These are phyloP conservation scores for Mycena latifolia DNA, from an alignment of 768 basidiomycete genomes.

Conservation along the genomic window DNA sequence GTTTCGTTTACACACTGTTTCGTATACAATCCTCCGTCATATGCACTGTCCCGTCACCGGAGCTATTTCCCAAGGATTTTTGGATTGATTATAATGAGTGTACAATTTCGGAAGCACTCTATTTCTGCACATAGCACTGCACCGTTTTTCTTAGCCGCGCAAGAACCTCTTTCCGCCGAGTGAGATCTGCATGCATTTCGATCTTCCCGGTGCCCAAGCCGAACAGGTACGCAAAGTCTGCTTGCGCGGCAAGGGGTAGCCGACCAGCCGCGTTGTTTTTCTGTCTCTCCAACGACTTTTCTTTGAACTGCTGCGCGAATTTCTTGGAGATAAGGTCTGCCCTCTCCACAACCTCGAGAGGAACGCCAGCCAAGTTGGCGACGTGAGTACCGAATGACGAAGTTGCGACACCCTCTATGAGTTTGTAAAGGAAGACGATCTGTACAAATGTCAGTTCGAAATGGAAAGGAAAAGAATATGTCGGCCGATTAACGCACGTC, in stretches of 20 bases:
- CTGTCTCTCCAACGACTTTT: constrained; percentile 77
- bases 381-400: constrained; percentile 96
- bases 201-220: constrained; percentile 68
- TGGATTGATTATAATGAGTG: background rate
- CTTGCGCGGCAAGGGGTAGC: constrained; percentile 86
- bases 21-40: background rate
- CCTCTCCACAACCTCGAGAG: constrained; percentile 84
- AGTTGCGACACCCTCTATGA: constrained; percentile 87
- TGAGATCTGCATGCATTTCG: constrained; percentile 65
- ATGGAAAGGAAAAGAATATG: background rate
- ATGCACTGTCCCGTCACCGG: background rate
- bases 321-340: constrained; percentile 90
- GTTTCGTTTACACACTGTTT: no score
- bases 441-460: constrained; percentile 43
- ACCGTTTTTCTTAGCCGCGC: constrained; percentile 60
- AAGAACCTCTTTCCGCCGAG: constrained; percentile 66
- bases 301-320: constrained; percentile 90
- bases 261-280: constrained; percentile 62
- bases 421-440: constrained; percentile 96
- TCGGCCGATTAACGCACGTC: constrained; percentile 63
- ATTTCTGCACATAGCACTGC: constrained; percentile 32
- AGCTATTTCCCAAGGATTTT: no score
- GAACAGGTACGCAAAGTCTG: constrained; percentile 89
- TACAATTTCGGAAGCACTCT: background rate
- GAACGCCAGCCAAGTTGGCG: constrained; percentile 94